Base-by-base conservation (phyloP, 225 moss, liverwort and hornwort genomes). In the Pleurozium schreberi region DNA sequence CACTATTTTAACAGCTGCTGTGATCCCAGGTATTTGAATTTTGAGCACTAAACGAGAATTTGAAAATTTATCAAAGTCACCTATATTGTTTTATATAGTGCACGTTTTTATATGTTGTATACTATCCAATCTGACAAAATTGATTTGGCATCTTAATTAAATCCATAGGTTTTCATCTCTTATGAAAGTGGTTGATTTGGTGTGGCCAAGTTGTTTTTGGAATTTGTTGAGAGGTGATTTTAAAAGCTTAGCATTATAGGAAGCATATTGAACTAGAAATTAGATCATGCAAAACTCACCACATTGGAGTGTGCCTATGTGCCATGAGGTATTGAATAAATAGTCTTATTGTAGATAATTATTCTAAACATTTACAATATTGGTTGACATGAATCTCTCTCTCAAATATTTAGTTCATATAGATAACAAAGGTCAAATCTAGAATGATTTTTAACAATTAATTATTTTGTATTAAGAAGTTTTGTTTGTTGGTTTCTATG, bases 21-120 rank as follows among this genome's bases (percentile, higher is more conserved):
- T 93, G 57, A 89, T 97, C 11, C 94, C 96, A 97, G 98, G 98
- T 98, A 89, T 75, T 65, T 89, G 45, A 89, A 75, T n/a, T 84
- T 84, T 66, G 68, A 62, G 23, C 19, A 23, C 18, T 88, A 9
- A 74, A 50, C 60, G 52, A 42, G 21, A 84, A 33, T 90, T 84
- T 43, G 19, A 70, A 42, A 62, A 5, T 49, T 63, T 26, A 23
- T 38, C 2, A 2, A 12, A 23, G 34, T 49, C 10, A 34, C 10
- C 4, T 33, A 45, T 61, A 14, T 10, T 45, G 0, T 33, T n/a
- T 62, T 62, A 21, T 33, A 20, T 4, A 42, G 13, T 0, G 1
- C 3, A 60, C 4, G 31, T 20, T 30, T 78, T 16, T 6, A 17
- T 16, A 57, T 16, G 10, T 16, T 52, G 22, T n/a, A 17, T 26